These are phyloP conservation scores for Monosporascus sp. DNA, from an alignment of 2,329 filamentous ascomycete genomes.

Conservation along the genomic window DNA sequence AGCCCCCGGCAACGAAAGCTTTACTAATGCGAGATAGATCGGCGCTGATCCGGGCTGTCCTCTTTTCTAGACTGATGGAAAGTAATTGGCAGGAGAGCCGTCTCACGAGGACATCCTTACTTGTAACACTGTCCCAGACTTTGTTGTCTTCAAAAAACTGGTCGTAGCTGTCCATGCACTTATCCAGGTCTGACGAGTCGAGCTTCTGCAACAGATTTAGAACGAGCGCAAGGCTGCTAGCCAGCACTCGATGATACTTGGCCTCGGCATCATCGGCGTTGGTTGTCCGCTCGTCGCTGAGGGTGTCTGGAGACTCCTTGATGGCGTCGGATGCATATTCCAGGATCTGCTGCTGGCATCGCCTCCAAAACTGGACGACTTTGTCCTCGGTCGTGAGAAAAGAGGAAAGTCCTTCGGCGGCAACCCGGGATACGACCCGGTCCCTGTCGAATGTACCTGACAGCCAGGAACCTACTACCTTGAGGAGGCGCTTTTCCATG, in stretches of 20 bases:
- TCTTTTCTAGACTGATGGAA: conserved; percentile 41
- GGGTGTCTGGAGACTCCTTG: conserved; percentile 71
- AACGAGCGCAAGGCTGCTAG: conserved; percentile 51
- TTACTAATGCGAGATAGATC: conserved; percentile 49
- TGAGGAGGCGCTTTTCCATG: conserved; percentile 74
- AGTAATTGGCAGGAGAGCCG: conserved; percentile 49
- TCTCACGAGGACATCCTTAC: conserved; percentile 51
- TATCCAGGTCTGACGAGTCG: conserved; percentile 48
- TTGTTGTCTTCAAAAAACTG: conserved; percentile 60
- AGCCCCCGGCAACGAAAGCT: conserved; percentile 65
- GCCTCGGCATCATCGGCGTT: conserved; percentile 78
- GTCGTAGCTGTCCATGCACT: conserved; percentile 58
- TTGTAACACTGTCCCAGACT: conserved; percentile 63
- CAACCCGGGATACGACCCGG: conserved; percentile 68
- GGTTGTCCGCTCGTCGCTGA: conserved; percentile 86
- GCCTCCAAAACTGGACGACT: conserved; percentile 67
- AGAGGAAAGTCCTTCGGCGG: conserved; percentile 66
- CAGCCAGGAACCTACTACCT: conserved; percentile 83
- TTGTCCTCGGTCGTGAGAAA: conserved; percentile 82
- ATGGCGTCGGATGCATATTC: conserved; percentile 78
- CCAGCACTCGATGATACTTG: conserved; percentile 75
- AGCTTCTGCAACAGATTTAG: conserved; percentile 48
- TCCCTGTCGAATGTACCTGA: conserved; percentile 86
- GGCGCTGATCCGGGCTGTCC: conserved; percentile 41
- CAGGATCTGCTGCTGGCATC: conserved; percentile 75